phyloP scores from a whole-genome alignment of 2,329 filamentous ascomycete genomes.

The Fusarium pseudoanthophilum region DNA sequence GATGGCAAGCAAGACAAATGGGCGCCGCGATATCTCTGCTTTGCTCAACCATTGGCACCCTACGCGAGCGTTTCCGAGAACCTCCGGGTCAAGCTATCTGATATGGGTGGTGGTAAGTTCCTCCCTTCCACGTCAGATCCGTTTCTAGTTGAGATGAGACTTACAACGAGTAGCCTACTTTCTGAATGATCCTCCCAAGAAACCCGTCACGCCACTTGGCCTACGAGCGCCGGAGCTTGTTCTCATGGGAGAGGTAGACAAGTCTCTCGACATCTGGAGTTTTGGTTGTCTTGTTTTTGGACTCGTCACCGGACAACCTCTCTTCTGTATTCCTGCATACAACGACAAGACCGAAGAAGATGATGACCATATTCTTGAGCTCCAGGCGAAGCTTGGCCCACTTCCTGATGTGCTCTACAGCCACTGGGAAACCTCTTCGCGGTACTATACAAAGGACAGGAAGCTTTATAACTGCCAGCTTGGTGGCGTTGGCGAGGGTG shows the following conservation, averaged over 20 bases:
- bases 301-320: constrained; percentile 5
- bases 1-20: constrained; percentile 23
- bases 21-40: constrained; percentile 15
- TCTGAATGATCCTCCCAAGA: not conserved
- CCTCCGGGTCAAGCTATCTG: constrained; percentile 9
- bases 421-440: constrained; percentile 2
- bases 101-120: constrained; percentile 18
- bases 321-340: not conserved
- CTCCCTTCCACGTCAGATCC: not conserved
- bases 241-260: not conserved
- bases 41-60: not conserved
- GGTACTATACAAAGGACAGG: constrained; percentile 6
- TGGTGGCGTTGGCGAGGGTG: not conserved
- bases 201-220: not conserved
- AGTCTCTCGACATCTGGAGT: constrained; percentile 24
- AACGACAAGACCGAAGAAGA: not conserved
- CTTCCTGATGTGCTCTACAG: not conserved
- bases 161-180: constrained; percentile 11
- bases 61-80: not conserved
- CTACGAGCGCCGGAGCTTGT: constrained; percentile 20
- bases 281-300: constrained; percentile 30
- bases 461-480: constrained; percentile 12
- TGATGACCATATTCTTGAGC: not conserved
- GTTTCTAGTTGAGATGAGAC: not conserved
- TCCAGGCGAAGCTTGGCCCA: not conserved